Percentiles rank a stretch among this genome's conserved stretches.
Conservation (phyloP, 176 grass and related monocot genomes). For the Zoysia pacifica region DNA sequence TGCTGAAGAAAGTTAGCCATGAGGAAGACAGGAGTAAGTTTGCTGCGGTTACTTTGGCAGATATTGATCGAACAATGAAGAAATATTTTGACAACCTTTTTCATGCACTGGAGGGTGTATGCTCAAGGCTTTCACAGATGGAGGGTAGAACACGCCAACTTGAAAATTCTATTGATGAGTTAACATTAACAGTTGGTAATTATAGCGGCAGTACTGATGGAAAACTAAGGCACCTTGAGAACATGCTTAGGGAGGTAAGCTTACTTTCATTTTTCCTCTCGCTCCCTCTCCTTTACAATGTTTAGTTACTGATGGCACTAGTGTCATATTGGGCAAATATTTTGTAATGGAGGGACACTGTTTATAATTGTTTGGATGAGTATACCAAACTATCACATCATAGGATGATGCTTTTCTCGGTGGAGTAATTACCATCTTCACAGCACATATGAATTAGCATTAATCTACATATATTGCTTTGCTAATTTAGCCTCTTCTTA, state of each 20-base stretch:
- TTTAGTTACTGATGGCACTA: not conserved
- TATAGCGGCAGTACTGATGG: conserved; percentile 77
- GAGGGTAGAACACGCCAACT: conserved; percentile 73
- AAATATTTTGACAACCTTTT: conserved; percentile 83
- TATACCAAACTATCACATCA: not conserved
- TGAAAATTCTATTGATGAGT: conserved; percentile 71
- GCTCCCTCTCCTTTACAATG: not conserved
- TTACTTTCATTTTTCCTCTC: not conserved
- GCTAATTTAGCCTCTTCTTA: not conserved
- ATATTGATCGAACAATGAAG: conserved; percentile 87
- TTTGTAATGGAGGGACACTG: not conserved
- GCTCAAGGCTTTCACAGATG: conserved; percentile 70
- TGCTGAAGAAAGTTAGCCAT: conserved; percentile 58
- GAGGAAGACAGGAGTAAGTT: conserved; percentile 58
- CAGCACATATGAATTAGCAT: too few species aligned
- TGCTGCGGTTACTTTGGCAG: conserved; percentile 48
- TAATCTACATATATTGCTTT: too few species aligned
- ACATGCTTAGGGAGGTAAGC: conserved; percentile 86
- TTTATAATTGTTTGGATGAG: not conserved
- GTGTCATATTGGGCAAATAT: conserved; percentile 8
- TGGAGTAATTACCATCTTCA: not conserved
- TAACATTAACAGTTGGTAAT: conserved; percentile 71
- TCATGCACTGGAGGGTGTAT: conserved; percentile 74
- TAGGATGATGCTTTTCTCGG: too few species aligned
- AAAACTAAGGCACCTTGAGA: conserved; percentile 84